Evolutionary conservation across 2,329 filamentous ascomycete genomes (phyloP).

Genomic region (Verticillium nubilum): DNA sequence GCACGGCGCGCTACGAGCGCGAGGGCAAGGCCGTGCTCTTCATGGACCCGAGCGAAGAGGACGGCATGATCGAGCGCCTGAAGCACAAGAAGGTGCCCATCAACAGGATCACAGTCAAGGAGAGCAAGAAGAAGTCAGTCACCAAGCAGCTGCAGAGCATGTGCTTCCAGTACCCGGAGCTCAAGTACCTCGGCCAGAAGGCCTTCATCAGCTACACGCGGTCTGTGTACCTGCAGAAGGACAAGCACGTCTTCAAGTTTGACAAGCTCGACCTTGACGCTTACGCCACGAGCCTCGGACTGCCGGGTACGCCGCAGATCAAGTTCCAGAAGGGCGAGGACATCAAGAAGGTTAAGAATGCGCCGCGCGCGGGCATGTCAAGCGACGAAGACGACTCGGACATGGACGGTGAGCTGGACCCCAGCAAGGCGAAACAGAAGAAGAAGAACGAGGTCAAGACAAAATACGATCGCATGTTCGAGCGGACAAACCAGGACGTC

Average conservation of each 20-base stretch:
- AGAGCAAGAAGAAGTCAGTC: constrained; percentile 85
- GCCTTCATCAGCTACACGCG: constrained; percentile 88
- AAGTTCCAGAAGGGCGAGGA: constrained; percentile 90
- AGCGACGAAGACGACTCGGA: constrained; percentile 56
- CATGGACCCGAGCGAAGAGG: constrained; percentile 85
- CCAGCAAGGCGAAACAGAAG: constrained; percentile 29
- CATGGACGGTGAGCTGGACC: constrained; percentile 33
- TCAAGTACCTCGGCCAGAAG: constrained; percentile 95
- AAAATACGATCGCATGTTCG: constrained; percentile 98
- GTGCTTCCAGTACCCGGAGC: constrained; percentile 89
- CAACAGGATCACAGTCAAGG: constrained; percentile 76
- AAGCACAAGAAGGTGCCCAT: constrained; percentile 88
- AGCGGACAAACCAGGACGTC: constrained; percentile 92
- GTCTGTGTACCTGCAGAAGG: constrained; percentile 80
- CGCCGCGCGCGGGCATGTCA: constrained; percentile 61
- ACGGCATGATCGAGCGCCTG: constrained; percentile 80
- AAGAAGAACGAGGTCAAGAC: constrained; percentile 69
- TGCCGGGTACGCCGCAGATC: constrained; percentile 88
- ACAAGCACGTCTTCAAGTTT: constrained; percentile 87
- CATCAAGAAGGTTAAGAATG: constrained; percentile 82
- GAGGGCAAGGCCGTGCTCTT: constrained; percentile 86
- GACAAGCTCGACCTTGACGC: constrained; percentile 79
- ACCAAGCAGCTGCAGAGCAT: constrained; percentile 83
- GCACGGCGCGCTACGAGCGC: constrained; percentile 89
- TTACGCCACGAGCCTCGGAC: constrained; percentile 77